Evolutionary conservation across 176 grass and related monocot species (phyloP), one percentile per base, ranked within the genome.

Genomic region (Carex pumila): DNA sequence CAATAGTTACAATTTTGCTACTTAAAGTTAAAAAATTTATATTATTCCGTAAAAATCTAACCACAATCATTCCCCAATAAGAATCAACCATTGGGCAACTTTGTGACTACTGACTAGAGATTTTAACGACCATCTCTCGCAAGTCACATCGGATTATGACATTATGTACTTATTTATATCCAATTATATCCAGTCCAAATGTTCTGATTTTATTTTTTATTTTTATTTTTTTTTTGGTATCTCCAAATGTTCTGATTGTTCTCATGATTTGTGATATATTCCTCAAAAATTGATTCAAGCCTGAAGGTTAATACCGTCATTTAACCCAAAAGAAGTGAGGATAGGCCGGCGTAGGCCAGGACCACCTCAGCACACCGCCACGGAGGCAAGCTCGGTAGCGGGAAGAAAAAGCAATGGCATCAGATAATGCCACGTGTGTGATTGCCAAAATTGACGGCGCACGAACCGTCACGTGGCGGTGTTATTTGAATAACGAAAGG

Each of bases 111-210:
- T 64, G 30, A 62, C 32, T 81, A 22, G 18, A 22, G 32, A 81
- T 60, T 41, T 64, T 64, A 81, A 81, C 34, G 64, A 63, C 30
- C 19, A 65, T 47, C 79, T n/a, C 10, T 39, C 12, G 18, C 11
- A 64, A 49, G 79, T 81, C 79, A 81, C 79, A 81, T 81, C 58
- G 64, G 79, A 81, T 21, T 19, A 19, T 39, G 60, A 64, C 55
- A 62, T 81, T 41, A 47, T 41, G 15, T 68, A 68, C 32, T 19
- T 71, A 37, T 75, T 19, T 71, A 37, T 75, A 53, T 50, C 11
- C 71, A 43, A 31, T 19, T 71, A 68, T 75, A 75, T 50, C 11
- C 45, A 43, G 55, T 61, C 55, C 79, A 61, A 15, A 81, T 81
- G 8, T 18, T 22, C 43, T 62, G 34, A 81, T 49, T 30, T 25